phyloP scores from a whole-genome alignment of 2,329 filamentous ascomycete genomes.

The Aspergillus novofumigatus region DNA sequence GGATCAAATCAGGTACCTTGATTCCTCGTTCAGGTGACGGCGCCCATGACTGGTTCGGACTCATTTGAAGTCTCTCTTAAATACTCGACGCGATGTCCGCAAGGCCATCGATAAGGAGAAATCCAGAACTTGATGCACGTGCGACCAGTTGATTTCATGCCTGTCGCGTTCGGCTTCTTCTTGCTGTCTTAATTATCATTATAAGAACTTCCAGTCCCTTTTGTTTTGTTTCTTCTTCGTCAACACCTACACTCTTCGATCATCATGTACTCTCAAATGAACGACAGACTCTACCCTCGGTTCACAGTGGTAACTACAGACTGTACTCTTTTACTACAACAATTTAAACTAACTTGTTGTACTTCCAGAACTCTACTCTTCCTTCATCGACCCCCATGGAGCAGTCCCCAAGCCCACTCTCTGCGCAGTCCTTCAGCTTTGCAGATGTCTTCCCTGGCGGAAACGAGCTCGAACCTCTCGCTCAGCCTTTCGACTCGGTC shows the following conservation, averaged over 20 bases:
- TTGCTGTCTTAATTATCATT: background rate
- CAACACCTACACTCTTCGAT: background rate
- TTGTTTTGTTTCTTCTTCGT: background rate
- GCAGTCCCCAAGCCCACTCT: constrained; percentile 13
- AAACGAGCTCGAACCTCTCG: constrained; percentile 6
- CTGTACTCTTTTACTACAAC: background rate
- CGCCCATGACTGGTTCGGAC: background rate
- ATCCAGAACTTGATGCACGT: background rate
- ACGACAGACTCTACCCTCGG: background rate
- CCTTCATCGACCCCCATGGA: constrained; percentile 21
- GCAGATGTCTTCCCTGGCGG: constrained; percentile 12
- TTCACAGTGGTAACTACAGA: background rate
- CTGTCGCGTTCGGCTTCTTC: background rate
- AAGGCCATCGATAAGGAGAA: background rate
- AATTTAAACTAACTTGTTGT: background rate
- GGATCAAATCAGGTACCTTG: background rate
- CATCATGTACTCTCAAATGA: background rate
- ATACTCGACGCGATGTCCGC: background rate
- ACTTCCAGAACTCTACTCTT: constrained; percentile 8
- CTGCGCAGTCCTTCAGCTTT: constrained; percentile 15
- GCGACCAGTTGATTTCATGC: background rate
- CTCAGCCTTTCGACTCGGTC: background rate
- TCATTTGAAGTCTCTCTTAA: background rate
- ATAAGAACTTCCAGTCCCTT: background rate
- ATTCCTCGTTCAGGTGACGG: background rate